Percentiles rank a stretch among this genome's conserved stretches.
phyloP scores from a whole-genome alignment of 345 rosid species.

The Dipteronia sinensis region DNA sequence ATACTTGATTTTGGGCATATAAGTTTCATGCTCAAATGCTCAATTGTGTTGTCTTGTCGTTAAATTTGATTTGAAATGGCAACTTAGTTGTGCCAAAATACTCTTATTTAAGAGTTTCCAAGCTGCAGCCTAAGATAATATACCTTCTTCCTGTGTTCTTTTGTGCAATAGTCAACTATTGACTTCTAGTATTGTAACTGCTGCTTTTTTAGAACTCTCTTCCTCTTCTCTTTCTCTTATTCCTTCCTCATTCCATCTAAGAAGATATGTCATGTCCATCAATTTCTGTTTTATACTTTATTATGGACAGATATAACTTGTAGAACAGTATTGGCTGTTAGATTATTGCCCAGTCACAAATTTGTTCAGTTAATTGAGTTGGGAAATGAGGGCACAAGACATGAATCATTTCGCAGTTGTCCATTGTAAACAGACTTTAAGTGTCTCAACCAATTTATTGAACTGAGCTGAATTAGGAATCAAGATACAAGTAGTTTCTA shows the following conservation, averaged over 20 bases:
- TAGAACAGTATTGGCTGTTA: background rate
- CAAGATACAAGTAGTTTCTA: background rate
- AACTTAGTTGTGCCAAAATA: background rate
- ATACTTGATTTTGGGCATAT: background rate
- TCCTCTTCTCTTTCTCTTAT: background rate
- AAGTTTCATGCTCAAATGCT: no score
- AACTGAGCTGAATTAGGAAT: background rate
- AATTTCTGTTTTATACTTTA: background rate
- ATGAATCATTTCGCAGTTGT: background rate
- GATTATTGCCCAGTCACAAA: background rate
- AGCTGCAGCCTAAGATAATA: background rate
- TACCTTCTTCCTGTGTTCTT: background rate
- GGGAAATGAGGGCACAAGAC: background rate
- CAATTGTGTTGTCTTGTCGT: background rate
- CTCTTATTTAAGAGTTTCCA: background rate
- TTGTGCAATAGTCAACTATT: background rate
- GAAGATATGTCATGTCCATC: background rate
- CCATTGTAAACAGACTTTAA: background rate
- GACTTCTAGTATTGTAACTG: background rate
- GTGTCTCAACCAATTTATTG: background rate
- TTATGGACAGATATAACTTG: background rate
- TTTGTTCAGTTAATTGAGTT: background rate
- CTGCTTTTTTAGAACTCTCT: background rate
- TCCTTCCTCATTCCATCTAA: background rate
- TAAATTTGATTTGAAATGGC: background rate